phyloP scores from a whole-genome alignment of 2,329 filamentous ascomycete species.

The Cadophora sp. region DNA sequence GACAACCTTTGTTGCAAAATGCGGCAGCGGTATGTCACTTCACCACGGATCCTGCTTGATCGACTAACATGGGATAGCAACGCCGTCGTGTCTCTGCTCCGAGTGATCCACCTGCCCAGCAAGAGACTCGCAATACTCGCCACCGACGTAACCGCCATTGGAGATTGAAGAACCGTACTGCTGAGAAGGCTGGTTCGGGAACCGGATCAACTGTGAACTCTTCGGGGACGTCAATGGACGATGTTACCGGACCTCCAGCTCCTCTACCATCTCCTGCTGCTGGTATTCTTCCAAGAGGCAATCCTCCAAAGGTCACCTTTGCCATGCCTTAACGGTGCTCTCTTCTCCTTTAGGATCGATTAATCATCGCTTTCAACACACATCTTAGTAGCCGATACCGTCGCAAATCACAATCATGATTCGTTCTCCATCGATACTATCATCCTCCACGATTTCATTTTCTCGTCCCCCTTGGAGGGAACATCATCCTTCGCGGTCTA shows the following conservation, averaged over 20 bases:
- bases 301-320: slow-evolving; percentile 18
- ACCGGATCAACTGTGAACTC: slow-evolving; percentile 24
- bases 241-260: slow-evolving; percentile 19
- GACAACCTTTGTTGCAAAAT: slow-evolving; percentile 31
- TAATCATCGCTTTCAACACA: background rate
- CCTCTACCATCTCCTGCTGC: slow-evolving; percentile 28
- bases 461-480: background rate
- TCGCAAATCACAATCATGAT: background rate
- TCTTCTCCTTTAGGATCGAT: background rate
- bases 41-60: slow-evolving; percentile 8
- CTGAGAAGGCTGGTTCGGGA: slow-evolving; percentile 26
- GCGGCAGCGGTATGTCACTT: slow-evolving; percentile 26
- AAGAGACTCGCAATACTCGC: slow-evolving; percentile 33
- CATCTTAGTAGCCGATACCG: too few species aligned
- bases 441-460: background rate
- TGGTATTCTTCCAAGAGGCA: background rate
- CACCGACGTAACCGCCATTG: slow-evolving; percentile 40
- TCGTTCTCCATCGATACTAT: background rate
- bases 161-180: slow-evolving; percentile 40
- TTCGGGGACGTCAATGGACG: slow-evolving; percentile 29
- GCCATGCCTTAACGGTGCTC: slow-evolving; percentile 1
- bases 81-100: slow-evolving; percentile 42
- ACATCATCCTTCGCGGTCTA: background rate
- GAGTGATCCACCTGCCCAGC: slow-evolving; percentile 38
- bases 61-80: slow-evolving; percentile 32